Percentiles rank a stretch among this genome's conserved stretches.
Evolutionary conservation across 306 rosid species (phyloP).

Genomic region (Sindora glabra): DNA sequence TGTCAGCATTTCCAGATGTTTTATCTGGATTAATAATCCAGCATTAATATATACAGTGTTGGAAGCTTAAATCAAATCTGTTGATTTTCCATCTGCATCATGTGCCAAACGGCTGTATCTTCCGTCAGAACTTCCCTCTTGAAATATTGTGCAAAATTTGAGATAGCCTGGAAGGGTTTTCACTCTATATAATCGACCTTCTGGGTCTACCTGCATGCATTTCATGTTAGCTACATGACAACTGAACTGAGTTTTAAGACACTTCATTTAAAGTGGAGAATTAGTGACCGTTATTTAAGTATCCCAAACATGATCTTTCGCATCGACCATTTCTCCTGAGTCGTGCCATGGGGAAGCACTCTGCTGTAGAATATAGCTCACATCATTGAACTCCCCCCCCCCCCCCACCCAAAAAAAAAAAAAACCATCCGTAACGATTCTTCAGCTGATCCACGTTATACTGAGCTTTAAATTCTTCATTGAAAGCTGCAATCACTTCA

Average conservation of each 20-base stretch:
- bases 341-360: conserved; percentile 68
- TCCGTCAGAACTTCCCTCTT: conserved; percentile 44
- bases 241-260: too few relatives aligned
- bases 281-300: conserved; percentile 47
- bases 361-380: conserved; percentile 48
- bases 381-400: conserved; percentile 60
- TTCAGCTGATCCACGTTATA: conserved; percentile 70
- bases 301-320: conserved; percentile 61
- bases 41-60: too few relatives aligned
- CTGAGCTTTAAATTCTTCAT: conserved; percentile 47
- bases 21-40: too few relatives aligned
- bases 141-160: conserved; percentile 56
- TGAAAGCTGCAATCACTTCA: conserved; percentile 51
- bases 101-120: conserved; percentile 51
- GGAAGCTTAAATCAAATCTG: conserved; percentile 36
- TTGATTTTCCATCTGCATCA: conserved; percentile 22
- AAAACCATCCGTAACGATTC: conserved; percentile 63
- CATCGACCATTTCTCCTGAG: conserved; percentile 58
- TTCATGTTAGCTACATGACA: conserved; percentile 21
- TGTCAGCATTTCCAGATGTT: conserved; percentile 19
- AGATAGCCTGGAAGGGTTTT: conserved; percentile 64
- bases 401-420: too few relatives aligned
- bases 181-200: conserved; percentile 63
- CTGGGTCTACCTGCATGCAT: conserved; percentile 59
- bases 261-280: conserved; percentile 3